phyloP scores from a whole-genome alignment of 208 protist species.

The Naegleria fowleri region DNA sequence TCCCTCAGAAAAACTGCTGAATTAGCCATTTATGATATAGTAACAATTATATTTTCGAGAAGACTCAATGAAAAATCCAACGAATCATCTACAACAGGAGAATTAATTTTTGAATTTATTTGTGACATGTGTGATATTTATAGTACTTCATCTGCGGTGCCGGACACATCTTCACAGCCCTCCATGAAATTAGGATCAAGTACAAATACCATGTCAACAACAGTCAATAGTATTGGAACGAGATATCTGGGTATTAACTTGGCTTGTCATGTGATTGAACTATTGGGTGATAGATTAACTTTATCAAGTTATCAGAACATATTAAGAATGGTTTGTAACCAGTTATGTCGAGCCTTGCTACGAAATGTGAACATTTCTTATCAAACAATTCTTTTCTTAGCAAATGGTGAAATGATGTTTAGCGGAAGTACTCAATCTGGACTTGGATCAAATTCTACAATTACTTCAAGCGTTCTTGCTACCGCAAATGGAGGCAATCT shows the following conservation, averaged over 20 bases:
- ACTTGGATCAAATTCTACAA: background rate
- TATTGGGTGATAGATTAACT: background rate
- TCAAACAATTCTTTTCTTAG: background rate
- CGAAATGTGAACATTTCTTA: background rate
- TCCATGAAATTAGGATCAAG: background rate
- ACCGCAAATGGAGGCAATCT: background rate
- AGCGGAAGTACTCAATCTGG: background rate
- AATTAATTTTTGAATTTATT: constrained; percentile 15
- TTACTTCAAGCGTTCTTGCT: background rate
- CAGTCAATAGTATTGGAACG: background rate
- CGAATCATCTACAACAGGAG: background rate
- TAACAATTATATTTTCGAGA: background rate
- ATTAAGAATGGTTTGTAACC: background rate
- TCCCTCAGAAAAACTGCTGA: background rate
- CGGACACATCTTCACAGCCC: background rate
- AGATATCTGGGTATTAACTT: background rate
- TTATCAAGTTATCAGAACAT: background rate
- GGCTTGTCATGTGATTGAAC: background rate
- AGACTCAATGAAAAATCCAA: background rate
- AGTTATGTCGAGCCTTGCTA: background rate
- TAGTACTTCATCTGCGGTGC: background rate
- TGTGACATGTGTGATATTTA: background rate
- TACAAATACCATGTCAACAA: background rate
- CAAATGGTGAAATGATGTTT: background rate
- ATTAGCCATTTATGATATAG: background rate